phyloP scores from a whole-genome alignment of 495 filamentous ascomycete genomes.

The Penicillium waksmanii region DNA sequence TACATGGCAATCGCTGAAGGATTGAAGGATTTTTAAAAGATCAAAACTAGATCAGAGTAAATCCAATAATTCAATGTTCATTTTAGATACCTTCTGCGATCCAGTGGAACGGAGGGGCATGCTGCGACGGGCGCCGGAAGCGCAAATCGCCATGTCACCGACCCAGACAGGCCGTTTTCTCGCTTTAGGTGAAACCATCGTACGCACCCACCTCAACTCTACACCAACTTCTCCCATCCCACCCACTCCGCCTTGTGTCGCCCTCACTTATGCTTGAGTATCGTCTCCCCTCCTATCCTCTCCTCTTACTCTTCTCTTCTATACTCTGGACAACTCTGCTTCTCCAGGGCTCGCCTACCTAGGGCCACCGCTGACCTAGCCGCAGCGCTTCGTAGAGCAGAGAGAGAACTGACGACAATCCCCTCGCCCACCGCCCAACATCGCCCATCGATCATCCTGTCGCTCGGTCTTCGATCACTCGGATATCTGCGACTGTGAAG shows the following conservation, averaged over 20 bases:
- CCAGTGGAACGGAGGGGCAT: slow-evolving; percentile 26
- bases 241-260: slow-evolving; percentile 15
- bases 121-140: slow-evolving; percentile 31
- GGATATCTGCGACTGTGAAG: slow-evolving; percentile 37
- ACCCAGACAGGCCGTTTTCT: slow-evolving; percentile 44
- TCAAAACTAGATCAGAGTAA: not conserved
- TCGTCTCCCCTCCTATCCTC: not conserved
- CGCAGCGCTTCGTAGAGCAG: slow-evolving; percentile 48
- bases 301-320: slow-evolving; percentile 6
- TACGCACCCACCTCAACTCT: slow-evolving; percentile 41
- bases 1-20: not conserved
- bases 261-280: slow-evolving; percentile 24
- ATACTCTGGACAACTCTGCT: slow-evolving; percentile 9
- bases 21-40: not conserved
- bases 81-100: not conserved
- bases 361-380: slow-evolving; percentile 49
- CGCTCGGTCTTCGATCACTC: slow-evolving; percentile 22
- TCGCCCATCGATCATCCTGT: slow-evolving; percentile 32
- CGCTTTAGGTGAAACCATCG: slow-evolving; percentile 51
- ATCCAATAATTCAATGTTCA: not conserved
- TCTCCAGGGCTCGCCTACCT: slow-evolving; percentile 24
- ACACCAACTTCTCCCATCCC: slow-evolving; percentile 32
- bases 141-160: slow-evolving; percentile 46
- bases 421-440: slow-evolving; percentile 31
- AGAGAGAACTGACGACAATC: slow-evolving; percentile 28